Evolutionary conservation across 78 protist genomes (phyloP).

Genomic region (Dictyostelium intermedium): DNA sequence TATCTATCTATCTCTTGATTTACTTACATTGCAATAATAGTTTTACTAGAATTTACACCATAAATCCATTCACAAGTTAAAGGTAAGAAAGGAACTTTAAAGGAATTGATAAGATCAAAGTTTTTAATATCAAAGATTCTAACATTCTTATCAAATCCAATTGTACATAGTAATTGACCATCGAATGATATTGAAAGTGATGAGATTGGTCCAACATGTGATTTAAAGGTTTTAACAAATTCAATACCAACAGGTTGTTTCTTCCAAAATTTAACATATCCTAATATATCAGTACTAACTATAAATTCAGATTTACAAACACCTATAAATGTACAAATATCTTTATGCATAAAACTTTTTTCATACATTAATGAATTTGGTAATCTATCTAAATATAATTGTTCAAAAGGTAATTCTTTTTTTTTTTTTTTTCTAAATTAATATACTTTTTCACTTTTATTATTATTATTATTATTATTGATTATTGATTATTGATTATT

Average conservation of each 20-base stretch:
- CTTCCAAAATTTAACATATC: slow-evolving; percentile 97
- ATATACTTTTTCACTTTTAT: no score
- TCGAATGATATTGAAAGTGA: slow-evolving; percentile 68
- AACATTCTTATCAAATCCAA: slow-evolving; percentile 83
- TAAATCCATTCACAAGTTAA: slow-evolving; percentile 69
- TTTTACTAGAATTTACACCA: slow-evolving; percentile 30
- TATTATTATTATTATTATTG: no score
- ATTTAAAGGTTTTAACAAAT: slow-evolving; percentile 93
- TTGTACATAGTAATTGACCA: slow-evolving; percentile 82
- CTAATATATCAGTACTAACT: slow-evolving; percentile 92
- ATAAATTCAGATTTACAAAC: slow-evolving; percentile 81
- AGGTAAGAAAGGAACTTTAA: slow-evolving; percentile 81
- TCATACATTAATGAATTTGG: slow-evolving; percentile 93
- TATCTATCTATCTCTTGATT: no score
- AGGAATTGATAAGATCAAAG: slow-evolving; percentile 92
- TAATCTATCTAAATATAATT: slow-evolving; percentile 73
- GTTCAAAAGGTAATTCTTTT: slow-evolving; percentile 74
- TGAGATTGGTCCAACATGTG: slow-evolving; percentile 87
- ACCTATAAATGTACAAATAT: not conserved
- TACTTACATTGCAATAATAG: slow-evolving; percentile 59
- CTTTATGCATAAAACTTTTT: slow-evolving; percentile 95
- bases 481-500: no score
- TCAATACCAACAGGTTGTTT: slow-evolving; percentile 89
- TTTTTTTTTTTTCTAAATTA: not conserved
- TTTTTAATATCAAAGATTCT: slow-evolving; percentile 91